Percentiles rank a stretch among this genome's conserved stretches.
phyloP scores from a whole-genome alignment of 169 alveolate genomes.

The Eimeria necatrix region DNA sequence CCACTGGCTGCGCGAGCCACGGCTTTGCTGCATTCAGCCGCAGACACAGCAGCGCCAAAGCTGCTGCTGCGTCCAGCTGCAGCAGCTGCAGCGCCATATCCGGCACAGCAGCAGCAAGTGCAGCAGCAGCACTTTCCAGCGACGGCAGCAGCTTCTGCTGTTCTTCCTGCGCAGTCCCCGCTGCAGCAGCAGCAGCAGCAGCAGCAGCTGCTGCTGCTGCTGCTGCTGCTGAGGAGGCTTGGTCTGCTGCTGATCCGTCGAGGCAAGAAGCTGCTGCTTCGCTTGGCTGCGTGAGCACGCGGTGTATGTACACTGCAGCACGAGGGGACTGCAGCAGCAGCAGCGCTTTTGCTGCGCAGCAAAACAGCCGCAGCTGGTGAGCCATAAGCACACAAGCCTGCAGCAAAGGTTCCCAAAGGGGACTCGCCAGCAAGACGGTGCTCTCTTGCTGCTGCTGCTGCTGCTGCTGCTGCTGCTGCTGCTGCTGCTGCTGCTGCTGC shows the following conservation, averaged over 20 bases:
- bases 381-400: not conserved
- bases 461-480: not conserved
- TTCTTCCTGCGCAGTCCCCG: too few species aligned
- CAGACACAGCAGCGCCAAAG: not conserved
- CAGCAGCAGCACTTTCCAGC: not conserved
- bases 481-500: not conserved
- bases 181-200: not conserved
- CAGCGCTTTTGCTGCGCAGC: not conserved
- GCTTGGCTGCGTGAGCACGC: not conserved
- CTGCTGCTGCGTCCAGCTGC: not conserved
- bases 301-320: not conserved
- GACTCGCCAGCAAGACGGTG: not conserved
- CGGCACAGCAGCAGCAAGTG: not conserved
- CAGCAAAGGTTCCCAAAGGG: not conserved
- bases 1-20: not conserved
- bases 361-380: not conserved
- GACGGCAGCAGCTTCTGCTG: not conserved
- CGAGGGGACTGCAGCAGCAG: not conserved
- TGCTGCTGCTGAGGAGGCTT: not conserved
- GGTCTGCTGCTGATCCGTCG: not conserved
- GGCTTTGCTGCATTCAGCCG: not conserved
- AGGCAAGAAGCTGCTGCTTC: not conserved
- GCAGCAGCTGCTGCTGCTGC: not conserved
- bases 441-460: not conserved
- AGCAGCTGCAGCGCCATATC: not conserved